phyloP scores from a whole-genome alignment of 2,329 filamentous ascomycete genomes.

The Alternaria angustiovoidea region DNA sequence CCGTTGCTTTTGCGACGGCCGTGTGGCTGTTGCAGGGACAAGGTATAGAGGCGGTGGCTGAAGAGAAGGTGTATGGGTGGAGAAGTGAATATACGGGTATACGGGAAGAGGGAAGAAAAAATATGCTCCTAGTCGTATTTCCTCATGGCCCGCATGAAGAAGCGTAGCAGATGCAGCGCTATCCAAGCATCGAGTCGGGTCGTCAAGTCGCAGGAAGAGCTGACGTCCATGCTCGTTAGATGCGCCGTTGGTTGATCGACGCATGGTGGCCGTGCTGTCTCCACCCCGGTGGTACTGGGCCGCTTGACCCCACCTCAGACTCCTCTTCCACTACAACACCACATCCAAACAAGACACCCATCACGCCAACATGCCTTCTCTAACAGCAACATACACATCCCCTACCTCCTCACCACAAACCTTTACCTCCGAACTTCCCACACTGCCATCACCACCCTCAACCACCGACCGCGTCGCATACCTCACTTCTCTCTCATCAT shows the following conservation, averaged over 20 bases:
- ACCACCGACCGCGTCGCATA: constrained; percentile 65
- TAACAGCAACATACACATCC: constrained; percentile 65
- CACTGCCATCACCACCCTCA: constrained; percentile 30
- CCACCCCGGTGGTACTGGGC: constrained; percentile 3
- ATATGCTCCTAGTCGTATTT: constrained; percentile 2
- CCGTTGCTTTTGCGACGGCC: constrained; percentile 13
- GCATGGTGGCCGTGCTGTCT: constrained; percentile 10
- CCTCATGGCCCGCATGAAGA: constrained; percentile 38
- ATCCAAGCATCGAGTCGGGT: constrained; percentile 1
- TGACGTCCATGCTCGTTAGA: constrained; percentile 11
- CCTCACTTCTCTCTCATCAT: constrained; percentile 66
- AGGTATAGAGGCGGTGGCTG: constrained; percentile 5
- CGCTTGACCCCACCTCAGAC: constrained; percentile 10
- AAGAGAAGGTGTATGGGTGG: not conserved
- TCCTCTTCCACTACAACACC: not conserved
- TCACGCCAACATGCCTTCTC: constrained; percentile 34
- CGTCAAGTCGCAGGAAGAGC: not conserved
- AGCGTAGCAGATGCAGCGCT: constrained; percentile 7
- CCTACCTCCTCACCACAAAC: constrained; percentile 47
- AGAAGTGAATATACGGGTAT: not conserved
- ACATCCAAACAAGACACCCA: not conserved
- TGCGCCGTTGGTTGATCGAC: constrained; percentile 10
- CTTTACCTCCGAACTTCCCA: constrained; percentile 35
- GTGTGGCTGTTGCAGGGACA: constrained; percentile 16
- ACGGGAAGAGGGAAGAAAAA: not conserved